Evolutionary conservation across 2,329 filamentous ascomycete genomes (phyloP).

Genomic region (Beauveria sp.): DNA sequence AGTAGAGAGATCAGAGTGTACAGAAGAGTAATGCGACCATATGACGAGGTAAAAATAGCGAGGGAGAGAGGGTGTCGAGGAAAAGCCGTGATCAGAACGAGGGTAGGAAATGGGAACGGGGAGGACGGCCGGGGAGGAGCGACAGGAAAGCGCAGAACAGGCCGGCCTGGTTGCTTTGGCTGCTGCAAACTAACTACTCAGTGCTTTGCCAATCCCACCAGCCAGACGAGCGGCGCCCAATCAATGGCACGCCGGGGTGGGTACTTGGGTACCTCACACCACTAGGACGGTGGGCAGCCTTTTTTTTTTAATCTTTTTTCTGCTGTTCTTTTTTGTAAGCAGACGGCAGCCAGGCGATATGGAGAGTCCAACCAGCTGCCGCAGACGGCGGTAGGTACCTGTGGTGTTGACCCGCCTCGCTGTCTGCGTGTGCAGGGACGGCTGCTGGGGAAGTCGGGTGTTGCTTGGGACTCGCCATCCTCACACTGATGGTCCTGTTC

Average conservation of each 20-base stretch:
- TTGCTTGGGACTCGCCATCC: background rate
- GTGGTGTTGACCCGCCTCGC: background rate
- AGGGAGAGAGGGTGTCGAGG: conserved; percentile 5
- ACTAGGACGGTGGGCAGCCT: background rate
- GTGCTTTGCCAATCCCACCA: conserved; percentile 9
- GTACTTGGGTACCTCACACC: conserved; percentile 7
- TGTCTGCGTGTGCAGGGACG: background rate
- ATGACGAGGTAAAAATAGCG: conserved; percentile 8
- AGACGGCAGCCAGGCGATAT: background rate
- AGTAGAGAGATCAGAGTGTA: background rate
- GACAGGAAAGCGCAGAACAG: conserved; percentile 9
- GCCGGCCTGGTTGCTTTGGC: background rate
- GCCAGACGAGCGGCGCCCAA: conserved; percentile 2
- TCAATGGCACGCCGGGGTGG: conserved; percentile 3
- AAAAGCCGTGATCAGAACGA: conserved; percentile 9
- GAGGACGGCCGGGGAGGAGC: conserved; percentile 13
- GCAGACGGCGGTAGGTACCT: background rate
- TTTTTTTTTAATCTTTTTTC: background rate
- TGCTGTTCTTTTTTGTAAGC: background rate
- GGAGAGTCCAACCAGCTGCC: background rate
- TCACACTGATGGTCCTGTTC: background rate
- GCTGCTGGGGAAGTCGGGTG: background rate
- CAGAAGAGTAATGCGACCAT: background rate
- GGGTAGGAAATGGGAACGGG: conserved; percentile 12
- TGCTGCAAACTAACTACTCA: conserved; percentile 1